These are phyloP conservation scores for Parathielavia hyrcaniae DNA, from an alignment of 495 filamentous ascomycete genomes.

Conservation along the genomic window DNA sequence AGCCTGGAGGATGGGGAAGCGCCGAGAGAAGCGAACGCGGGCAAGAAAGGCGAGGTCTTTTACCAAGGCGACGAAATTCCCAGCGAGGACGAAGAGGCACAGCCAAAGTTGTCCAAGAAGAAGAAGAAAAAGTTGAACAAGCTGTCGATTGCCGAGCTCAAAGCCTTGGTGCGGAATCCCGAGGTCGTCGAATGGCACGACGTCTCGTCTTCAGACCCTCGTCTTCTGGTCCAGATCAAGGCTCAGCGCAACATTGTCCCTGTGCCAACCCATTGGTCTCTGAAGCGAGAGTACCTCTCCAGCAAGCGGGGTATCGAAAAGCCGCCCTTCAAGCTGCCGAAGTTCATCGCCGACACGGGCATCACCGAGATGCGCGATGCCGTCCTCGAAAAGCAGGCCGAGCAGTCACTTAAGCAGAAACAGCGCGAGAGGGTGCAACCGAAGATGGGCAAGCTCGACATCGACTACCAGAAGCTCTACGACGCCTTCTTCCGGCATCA, in stretches of 20 bases:
- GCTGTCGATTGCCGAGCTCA: constrained; percentile 89
- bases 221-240: constrained; percentile 87
- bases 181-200: constrained; percentile 98
- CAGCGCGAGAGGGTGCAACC: constrained; percentile 90
- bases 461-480: constrained; percentile 96
- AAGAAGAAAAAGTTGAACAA: constrained; percentile 85
- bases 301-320: constrained; percentile 96
- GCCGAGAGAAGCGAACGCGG: constrained; percentile 55
- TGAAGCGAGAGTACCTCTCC: constrained; percentile 94
- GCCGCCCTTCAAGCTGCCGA: constrained; percentile 81
- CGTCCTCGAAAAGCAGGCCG: constrained; percentile 88
- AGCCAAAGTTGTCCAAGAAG: constrained; percentile 79
- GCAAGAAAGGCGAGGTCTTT: constrained; percentile 81
- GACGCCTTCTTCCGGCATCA: constrained; percentile 98
- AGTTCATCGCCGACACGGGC: constrained; percentile 96
- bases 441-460: constrained; percentile 95
- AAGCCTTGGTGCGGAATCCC: constrained; percentile 82
- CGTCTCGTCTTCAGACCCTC: constrained; percentile 83
- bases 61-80: constrained; percentile 85
- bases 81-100: constrained; percentile 71
- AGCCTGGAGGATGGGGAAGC: constrained; percentile 49
- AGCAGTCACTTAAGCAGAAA: constrained; percentile 86
- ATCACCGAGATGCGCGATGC: constrained; percentile 98
- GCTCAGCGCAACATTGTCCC: constrained; percentile 92
- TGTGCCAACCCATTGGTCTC: constrained; percentile 85